Percentiles rank a stretch among this genome's conserved stretches.
Evolutionary conservation across 2,329 filamentous ascomycete species (phyloP).

Genomic region (Didymella exigua): DNA sequence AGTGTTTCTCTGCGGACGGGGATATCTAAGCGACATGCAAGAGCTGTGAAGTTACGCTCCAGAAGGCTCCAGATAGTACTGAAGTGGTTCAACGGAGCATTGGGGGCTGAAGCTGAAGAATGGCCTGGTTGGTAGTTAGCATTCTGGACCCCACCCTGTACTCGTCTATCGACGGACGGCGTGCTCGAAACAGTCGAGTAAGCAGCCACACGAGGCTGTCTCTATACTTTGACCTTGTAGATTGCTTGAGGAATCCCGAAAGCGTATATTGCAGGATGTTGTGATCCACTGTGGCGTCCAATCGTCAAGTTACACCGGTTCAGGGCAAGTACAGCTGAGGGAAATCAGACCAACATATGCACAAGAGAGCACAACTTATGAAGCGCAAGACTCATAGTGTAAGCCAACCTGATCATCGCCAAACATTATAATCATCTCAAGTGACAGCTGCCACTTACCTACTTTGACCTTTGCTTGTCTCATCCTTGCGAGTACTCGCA

Average conservation of each 20-base stretch:
- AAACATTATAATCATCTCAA: too few species aligned
- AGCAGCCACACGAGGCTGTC: constrained; percentile 8
- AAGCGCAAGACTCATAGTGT: too few species aligned
- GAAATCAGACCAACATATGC: neutral
- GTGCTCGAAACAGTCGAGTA: neutral
- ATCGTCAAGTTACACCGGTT: neutral
- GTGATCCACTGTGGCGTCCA: constrained; percentile 5
- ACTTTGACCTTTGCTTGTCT: too few species aligned
- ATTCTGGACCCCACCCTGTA: neutral
- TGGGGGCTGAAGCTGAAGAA: neutral
- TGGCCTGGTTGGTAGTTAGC: neutral
- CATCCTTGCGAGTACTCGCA: too few species aligned
- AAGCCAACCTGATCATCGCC: too few species aligned
- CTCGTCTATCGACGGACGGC: neutral
- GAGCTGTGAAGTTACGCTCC: neutral
- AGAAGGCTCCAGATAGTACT: neutral
- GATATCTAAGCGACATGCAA: neutral
- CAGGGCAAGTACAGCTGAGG: neutral
- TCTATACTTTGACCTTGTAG: neutral
- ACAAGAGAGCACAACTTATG: neutral
- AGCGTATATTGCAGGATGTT: neutral
- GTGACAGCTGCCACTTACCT: too few species aligned
- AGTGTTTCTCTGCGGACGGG: neutral
- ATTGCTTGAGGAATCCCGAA: neutral
- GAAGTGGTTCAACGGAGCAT: neutral